phyloP scores from a whole-genome alignment of 2,329 filamentous ascomycete species.

The Alternaria infectoria region DNA sequence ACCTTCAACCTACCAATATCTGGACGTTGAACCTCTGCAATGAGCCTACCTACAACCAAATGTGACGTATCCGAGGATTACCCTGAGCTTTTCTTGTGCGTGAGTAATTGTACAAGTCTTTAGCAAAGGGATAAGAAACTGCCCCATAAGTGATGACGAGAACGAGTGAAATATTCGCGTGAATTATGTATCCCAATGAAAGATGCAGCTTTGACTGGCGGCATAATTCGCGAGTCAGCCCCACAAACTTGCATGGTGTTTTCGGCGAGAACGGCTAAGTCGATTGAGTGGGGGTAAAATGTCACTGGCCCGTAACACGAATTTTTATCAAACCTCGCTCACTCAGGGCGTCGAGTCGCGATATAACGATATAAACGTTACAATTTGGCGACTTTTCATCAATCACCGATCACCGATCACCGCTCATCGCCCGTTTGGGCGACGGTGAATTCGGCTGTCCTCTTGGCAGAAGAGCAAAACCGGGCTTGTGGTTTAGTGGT shows the following conservation, averaged over 20 bases:
- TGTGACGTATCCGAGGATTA: not conserved
- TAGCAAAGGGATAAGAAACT: not conserved
- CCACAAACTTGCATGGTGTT: not conserved
- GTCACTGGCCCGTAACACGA: not conserved
- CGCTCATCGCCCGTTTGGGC: not conserved
- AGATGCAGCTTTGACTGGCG: not conserved
- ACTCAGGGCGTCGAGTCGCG: no score
- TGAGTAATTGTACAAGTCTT: not conserved
- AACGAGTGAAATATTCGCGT: not conserved
- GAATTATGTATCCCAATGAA: not conserved
- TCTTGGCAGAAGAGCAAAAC: not conserved
- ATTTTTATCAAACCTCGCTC: no score
- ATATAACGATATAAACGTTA: not conserved
- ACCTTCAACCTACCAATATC: not conserved
- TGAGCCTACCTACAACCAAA: not conserved
- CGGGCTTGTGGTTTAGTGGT: conserved; percentile 31
- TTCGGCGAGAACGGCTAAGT: not conserved
- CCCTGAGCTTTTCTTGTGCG: not conserved
- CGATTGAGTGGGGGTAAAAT: not conserved
- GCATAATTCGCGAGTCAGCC: not conserved
- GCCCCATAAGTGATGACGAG: not conserved
- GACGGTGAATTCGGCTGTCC: not conserved
- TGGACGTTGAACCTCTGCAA: not conserved
- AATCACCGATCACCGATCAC: not conserved
- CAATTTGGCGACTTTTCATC: not conserved